Percentiles rank a stretch among this genome's conserved stretches.
These are phyloP conservation scores for Fraxinus anomala DNA, from an alignment of 257 asterid species.

Conservation along the genomic window DNA sequence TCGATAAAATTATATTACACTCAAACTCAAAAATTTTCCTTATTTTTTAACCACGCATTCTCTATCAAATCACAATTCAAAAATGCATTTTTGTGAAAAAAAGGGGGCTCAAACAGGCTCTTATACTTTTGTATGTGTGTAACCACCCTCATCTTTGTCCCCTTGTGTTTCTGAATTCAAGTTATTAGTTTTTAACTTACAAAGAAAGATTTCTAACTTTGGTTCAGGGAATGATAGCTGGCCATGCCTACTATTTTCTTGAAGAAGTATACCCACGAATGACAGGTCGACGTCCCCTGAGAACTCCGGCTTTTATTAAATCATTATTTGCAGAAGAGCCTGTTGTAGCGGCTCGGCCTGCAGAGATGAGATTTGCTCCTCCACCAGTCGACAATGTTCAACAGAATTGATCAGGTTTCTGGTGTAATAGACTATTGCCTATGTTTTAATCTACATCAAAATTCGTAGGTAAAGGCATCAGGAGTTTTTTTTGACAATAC, in stretches of 20 bases:
- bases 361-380: constrained; percentile 78
- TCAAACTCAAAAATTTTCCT: no score
- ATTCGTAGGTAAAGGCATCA: constrained; percentile 20
- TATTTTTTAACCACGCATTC: no score
- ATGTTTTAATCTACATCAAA: constrained; percentile 20
- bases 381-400: constrained; percentile 68
- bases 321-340: constrained; percentile 91
- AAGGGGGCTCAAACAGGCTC: no score
- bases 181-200: constrained; percentile 17
- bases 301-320: constrained; percentile 71
- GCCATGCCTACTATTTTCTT: constrained; percentile 97
- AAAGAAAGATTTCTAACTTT: constrained; percentile 11
- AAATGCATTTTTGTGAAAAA: no score
- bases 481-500: no score
- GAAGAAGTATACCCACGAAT: constrained; percentile 92
- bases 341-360: constrained; percentile 83
- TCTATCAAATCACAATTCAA: no score
- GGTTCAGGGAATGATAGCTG: constrained; percentile 96
- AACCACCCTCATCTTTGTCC: neutral
- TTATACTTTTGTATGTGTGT: neutral
- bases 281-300: constrained; percentile 93
- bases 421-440: neutral
- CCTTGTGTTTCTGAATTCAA: neutral
- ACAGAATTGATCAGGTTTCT: constrained; percentile 32
- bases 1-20: no score